Evolutionary conservation across 257 asterid species (phyloP).

Genomic region (Solanum pennellii): DNA sequence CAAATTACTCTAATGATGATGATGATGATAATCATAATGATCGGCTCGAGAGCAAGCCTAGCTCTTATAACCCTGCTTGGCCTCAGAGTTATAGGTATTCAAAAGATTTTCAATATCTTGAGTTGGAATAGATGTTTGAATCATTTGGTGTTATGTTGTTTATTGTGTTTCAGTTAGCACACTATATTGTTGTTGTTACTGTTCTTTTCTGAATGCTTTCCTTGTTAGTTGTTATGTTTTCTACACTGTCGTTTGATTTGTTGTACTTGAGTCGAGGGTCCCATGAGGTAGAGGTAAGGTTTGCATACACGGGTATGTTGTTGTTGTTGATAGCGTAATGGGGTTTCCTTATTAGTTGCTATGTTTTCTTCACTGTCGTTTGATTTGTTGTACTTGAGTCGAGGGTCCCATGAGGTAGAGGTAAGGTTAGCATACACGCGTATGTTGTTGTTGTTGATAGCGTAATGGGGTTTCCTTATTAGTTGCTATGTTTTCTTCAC

Average conservation of each 20-base stretch:
- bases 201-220: background rate
- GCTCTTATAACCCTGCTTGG: constrained; percentile 56
- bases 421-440: background rate
- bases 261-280: background rate
- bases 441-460: background rate
- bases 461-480: background rate
- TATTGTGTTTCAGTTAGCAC: background rate
- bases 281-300: background rate
- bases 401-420: too few species aligned
- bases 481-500: background rate
- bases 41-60: constrained; percentile 26
- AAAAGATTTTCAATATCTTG: background rate
- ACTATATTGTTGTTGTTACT: background rate
- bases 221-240: background rate
- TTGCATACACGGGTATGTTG: background rate
- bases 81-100: constrained; percentile 92
- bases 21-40: constrained; percentile 16
- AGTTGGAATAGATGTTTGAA: background rate
- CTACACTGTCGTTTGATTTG: background rate
- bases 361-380: background rate
- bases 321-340: too few species aligned
- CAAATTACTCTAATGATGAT: constrained; percentile 32
- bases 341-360: background rate
- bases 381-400: background rate
- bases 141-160: background rate